Conservation (phyloP, 2,329 filamentous ascomycete genomes). For the Trichoderma simmonsii region DNA sequence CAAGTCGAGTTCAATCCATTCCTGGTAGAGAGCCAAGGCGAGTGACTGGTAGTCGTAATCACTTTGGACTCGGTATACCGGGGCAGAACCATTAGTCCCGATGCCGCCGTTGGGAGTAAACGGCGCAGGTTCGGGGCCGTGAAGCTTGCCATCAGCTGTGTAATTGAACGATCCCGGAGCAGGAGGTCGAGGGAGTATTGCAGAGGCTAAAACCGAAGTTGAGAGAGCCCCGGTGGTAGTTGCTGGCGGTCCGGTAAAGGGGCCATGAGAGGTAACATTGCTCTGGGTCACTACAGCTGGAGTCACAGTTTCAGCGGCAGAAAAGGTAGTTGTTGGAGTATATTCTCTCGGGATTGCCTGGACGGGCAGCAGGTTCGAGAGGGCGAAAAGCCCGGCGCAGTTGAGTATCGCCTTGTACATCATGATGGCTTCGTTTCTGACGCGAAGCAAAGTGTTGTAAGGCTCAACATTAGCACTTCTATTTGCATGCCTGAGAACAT, state of each 20-base stretch:
- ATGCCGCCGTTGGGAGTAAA: constrained; percentile 70
- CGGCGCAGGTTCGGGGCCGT: constrained; percentile 65
- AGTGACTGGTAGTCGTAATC: constrained; percentile 84
- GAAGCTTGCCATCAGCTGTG: constrained; percentile 66
- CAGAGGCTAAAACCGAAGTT: constrained; percentile 53
- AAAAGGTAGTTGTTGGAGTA: constrained; percentile 34
- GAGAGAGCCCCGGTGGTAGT: constrained; percentile 68
- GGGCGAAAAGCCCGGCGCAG: neutral
- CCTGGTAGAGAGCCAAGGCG: constrained; percentile 71
- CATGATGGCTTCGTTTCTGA: neutral
- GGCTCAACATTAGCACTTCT: neutral
- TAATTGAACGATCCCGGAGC: constrained; percentile 65
- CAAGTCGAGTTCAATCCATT: constrained; percentile 81
- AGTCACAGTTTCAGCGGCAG: constrained; percentile 29
- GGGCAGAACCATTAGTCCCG: constrained; percentile 73
- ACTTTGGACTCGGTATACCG: constrained; percentile 72
- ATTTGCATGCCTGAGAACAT: neutral
- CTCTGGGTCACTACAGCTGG: constrained; percentile 38
- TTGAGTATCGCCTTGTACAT: neutral
- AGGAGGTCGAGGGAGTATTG: constrained; percentile 56
- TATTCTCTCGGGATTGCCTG: neutral
- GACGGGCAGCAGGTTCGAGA: neutral
- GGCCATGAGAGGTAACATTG: constrained; percentile 65
- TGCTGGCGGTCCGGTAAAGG: constrained; percentile 59
- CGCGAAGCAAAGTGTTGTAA: neutral